These are phyloP conservation scores for Phytopythium helicoides DNA, from an alignment of 352 stramenopile species.

Conservation along the genomic window DNA sequence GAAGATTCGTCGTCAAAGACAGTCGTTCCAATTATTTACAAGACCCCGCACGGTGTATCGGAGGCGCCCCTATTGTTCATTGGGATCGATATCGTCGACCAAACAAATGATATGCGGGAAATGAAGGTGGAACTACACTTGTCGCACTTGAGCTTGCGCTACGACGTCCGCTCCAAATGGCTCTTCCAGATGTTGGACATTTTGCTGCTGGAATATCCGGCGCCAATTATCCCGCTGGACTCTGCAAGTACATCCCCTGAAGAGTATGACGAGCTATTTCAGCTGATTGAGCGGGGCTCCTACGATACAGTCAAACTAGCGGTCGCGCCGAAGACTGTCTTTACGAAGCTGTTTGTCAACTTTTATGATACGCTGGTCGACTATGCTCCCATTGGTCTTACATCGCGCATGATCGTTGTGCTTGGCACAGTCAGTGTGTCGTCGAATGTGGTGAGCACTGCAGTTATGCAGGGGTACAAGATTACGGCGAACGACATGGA, in stretches of 20 bases:
- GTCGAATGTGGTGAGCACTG: slow-evolving; percentile 84
- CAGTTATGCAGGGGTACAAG: slow-evolving; percentile 87
- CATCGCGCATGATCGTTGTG: slow-evolving; percentile 71
- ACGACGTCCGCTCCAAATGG: slow-evolving; percentile 83
- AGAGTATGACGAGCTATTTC: slow-evolving; percentile 44
- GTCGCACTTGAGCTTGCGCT: slow-evolving; percentile 79
- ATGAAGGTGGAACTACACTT: slow-evolving; percentile 87
- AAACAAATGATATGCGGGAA: slow-evolving; percentile 86
- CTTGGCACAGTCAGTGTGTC: slow-evolving; percentile 73
- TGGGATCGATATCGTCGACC: slow-evolving; percentile 72
- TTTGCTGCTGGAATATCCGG: slow-evolving; percentile 76
- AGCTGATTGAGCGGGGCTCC: slow-evolving; percentile 20
- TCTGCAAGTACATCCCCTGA: slow-evolving; percentile 59
- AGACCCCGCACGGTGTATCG: slow-evolving; percentile 73
- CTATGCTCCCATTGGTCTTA: slow-evolving; percentile 62
- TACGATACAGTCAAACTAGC: slow-evolving; percentile 68
- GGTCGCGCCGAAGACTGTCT: slow-evolving; percentile 73
- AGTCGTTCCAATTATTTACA: slow-evolving; percentile 72
- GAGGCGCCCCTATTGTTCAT: slow-evolving; percentile 78
- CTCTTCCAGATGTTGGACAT: slow-evolving; percentile 74
- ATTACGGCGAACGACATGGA: slow-evolving; percentile 69
- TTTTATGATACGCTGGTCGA: slow-evolving; percentile 82
- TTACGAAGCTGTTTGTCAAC: slow-evolving; percentile 88
- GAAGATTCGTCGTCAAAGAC: slow-evolving; percentile 42
- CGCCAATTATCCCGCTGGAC: slow-evolving; percentile 81